Evolutionary conservation across 371 early-diverging fungal species (phyloP).

Genomic region (Zychaea mexicana): DNA sequence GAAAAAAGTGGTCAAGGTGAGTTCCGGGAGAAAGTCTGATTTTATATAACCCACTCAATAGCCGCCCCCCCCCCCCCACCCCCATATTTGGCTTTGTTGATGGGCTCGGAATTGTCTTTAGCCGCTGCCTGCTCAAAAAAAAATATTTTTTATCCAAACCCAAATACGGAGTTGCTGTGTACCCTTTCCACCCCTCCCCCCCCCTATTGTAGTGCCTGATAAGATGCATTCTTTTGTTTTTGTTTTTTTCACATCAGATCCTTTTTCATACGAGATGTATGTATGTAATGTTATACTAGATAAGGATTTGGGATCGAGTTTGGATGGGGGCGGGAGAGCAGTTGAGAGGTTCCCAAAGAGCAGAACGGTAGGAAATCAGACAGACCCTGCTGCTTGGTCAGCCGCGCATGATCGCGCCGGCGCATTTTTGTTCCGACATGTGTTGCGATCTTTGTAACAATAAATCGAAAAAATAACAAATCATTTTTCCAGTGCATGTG

Average conservation of each 20-base stretch:
- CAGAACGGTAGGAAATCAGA: neutral
- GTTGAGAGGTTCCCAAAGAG: neutral
- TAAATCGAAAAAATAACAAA: neutral
- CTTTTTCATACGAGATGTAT: neutral
- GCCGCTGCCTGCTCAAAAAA: too few species aligned
- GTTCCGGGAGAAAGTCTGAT: too few species aligned
- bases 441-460: too few species aligned
- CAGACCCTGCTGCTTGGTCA: conserved; percentile 1
- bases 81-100: too few species aligned
- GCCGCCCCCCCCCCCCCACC: too few species aligned
- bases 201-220: too few species aligned
- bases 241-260: neutral
- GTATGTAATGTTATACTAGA: too few species aligned
- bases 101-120: neutral
- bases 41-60: too few species aligned
- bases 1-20: too few species aligned
- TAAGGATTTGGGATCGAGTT: neutral
- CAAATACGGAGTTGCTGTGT: neutral
- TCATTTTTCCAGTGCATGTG: neutral
- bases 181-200: neutral
- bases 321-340: neutral
- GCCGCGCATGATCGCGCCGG: neutral
- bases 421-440: neutral
- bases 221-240: too few species aligned
- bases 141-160: too few species aligned